Conservation (phyloP, 441 rosid species). For the Flueggea neowawraea region DNA sequence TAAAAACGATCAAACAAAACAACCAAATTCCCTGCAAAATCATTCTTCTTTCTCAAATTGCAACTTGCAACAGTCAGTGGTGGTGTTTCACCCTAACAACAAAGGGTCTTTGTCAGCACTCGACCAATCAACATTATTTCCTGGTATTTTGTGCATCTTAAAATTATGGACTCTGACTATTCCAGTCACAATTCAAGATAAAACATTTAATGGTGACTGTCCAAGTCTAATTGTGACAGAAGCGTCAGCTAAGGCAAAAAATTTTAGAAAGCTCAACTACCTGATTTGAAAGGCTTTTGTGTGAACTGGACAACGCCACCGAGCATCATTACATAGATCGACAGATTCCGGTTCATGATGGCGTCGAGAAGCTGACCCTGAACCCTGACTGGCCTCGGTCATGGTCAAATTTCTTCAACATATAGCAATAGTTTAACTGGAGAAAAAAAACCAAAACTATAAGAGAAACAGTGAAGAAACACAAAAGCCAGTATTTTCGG, state of each 20-base stretch:
- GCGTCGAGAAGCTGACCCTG: constrained; percentile 55
- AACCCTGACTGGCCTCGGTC: constrained; percentile 73
- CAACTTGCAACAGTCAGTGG: too few relatives aligned
- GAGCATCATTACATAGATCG: constrained; percentile 3
- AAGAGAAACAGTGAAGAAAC: not conserved
- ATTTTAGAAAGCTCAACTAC: constrained; percentile 13
- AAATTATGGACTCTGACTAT: not conserved
- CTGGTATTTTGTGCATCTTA: constrained; percentile 8
- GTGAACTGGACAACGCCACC: not conserved
- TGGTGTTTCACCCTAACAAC: too few relatives aligned
- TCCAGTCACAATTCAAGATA: not conserved
- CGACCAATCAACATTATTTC: constrained; percentile 9
- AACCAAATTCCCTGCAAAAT: too few relatives aligned
- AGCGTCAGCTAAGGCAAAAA: constrained; percentile 10
- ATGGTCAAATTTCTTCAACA: constrained; percentile 61
- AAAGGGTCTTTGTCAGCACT: too few relatives aligned
- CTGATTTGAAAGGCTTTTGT: constrained; percentile 17
- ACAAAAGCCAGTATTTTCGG: not conserved
- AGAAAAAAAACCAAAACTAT: constrained; percentile 6
- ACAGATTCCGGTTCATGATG: constrained; percentile 22
- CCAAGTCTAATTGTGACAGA: not conserved
- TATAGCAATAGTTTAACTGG: constrained; percentile 85
- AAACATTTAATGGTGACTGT: constrained; percentile 10
- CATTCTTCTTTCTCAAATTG: too few relatives aligned
- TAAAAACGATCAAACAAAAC: too few relatives aligned